These are phyloP conservation scores for Exophiala aquamarina DNA, from an alignment of 2,329 filamentous ascomycete species.

Conservation along the genomic window DNA sequence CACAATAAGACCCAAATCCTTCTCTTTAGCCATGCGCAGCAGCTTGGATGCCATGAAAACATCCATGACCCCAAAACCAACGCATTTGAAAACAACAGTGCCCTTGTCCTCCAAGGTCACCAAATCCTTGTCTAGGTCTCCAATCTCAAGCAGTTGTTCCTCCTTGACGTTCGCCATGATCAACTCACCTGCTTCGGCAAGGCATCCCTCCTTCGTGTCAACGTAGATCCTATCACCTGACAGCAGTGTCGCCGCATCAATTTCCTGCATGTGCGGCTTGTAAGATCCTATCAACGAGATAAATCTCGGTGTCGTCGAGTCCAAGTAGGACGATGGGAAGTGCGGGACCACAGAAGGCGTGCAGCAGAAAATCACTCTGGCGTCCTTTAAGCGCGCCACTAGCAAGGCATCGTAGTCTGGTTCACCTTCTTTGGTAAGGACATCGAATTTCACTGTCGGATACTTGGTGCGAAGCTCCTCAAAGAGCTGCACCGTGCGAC, in stretches of 20 bases:
- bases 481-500: slow-evolving; percentile 55
- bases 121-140: slow-evolving; percentile 35
- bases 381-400: slow-evolving; percentile 31
- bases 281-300: slow-evolving; percentile 56
- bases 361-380: slow-evolving; percentile 51
- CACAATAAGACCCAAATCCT: slow-evolving; percentile 36
- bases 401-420: slow-evolving; percentile 46
- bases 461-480: slow-evolving; percentile 37
- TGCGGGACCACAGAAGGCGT: slow-evolving; percentile 48
- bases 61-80: slow-evolving; percentile 54
- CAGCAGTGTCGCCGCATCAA: slow-evolving; percentile 46
- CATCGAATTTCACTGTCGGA: slow-evolving; percentile 34
- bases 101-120: slow-evolving; percentile 26
- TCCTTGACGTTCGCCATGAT: slow-evolving; percentile 39
- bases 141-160: slow-evolving; percentile 44
- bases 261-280: slow-evolving; percentile 54
- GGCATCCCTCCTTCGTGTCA: slow-evolving; percentile 64
- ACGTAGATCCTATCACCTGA: slow-evolving; percentile 56
- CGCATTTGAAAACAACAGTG: slow-evolving; percentile 52
- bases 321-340: slow-evolving; percentile 41
- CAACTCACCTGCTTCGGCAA: slow-evolving; percentile 35
- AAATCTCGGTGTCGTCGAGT: slow-evolving; percentile 41
- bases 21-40: slow-evolving; percentile 37
- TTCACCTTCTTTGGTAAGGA: slow-evolving; percentile 60
- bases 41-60: slow-evolving; percentile 45